phyloP scores from a whole-genome alignment of 208 protist genomes.

The Trypanosoma cruzi region DNA sequence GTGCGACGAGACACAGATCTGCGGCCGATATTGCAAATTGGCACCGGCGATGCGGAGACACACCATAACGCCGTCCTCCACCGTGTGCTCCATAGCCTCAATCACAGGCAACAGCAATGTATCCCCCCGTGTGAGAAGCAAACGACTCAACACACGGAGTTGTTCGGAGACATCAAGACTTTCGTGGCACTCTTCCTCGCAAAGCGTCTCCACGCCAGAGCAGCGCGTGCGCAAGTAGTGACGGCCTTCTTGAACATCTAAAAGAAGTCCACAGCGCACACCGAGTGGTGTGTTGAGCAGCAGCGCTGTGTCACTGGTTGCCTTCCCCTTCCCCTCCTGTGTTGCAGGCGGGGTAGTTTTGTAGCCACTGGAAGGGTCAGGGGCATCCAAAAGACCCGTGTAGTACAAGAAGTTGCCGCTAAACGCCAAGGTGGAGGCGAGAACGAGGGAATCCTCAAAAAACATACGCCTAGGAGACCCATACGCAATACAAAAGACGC shows the following conservation, averaged over 20 bases:
- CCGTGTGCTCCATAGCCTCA: conserved; percentile 16
- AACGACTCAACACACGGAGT: conserved; percentile 23
- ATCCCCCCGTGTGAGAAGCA: conserved; percentile 20
- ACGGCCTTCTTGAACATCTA: conserved; percentile 6
- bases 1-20: conserved; percentile 21
- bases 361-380: conserved; percentile 12
- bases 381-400: conserved; percentile 14
- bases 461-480: conserved; percentile 41
- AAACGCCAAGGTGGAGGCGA: conserved; percentile 36
- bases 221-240: conserved; percentile 15
- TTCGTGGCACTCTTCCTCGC: conserved; percentile 27
- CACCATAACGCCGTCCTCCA: conserved; percentile 35
- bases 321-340: conserved; percentile 2
- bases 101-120: conserved; percentile 36
- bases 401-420: conserved; percentile 56
- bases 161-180: conserved; percentile 24
- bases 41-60: conserved; percentile 32
- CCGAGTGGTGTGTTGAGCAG: conserved; percentile 35
- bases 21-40: conserved; percentile 51
- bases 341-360: background rate
- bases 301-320: background rate
- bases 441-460: conserved; percentile 35
- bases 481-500: conserved; percentile 63
- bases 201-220: conserved; percentile 15
- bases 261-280: conserved; percentile 22